A percentile compares a stretch with the other conserved stretches of the same genome.
Conservation (phyloP, 257 asterid species). For the Lithospermum erythrorhizon region DNA sequence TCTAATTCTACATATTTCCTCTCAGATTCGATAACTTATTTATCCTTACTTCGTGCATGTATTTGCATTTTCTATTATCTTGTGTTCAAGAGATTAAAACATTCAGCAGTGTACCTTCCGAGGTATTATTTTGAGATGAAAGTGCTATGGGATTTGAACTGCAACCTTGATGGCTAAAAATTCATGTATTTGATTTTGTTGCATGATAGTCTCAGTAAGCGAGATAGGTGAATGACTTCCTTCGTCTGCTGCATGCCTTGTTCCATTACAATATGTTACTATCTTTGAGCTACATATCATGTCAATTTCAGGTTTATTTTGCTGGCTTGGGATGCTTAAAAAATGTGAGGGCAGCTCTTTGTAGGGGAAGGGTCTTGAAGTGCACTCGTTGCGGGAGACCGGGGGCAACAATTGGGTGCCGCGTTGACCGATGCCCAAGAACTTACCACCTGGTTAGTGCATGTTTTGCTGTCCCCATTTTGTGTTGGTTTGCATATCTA, state of each 20-base stretch:
- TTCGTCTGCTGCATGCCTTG: background rate
- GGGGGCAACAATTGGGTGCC: constrained; percentile 99
- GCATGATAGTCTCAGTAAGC: background rate
- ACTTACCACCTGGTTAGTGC: constrained; percentile 88
- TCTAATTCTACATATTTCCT: background rate
- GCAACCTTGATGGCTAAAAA: constrained; percentile 19
- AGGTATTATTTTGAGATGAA: constrained; percentile 31
- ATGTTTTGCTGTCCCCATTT: constrained; percentile 7
- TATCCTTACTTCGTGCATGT: background rate
- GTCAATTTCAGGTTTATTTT: constrained; percentile 73
- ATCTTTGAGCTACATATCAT: constrained; percentile 7
- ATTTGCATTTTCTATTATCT: constrained; percentile 17
- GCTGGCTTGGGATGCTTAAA: constrained; percentile 98
- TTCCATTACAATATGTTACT: background rate
- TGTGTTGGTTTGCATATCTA: background rate
- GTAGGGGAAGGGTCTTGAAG: constrained; percentile 85
- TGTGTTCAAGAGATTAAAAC: constrained; percentile 22
- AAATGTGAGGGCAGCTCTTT: constrained; percentile 96
- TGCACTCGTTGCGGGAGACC: constrained; percentile 95
- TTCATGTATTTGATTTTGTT: background rate
- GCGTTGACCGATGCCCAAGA: constrained; percentile 97
- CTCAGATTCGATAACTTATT: background rate
- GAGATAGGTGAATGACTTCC: background rate
- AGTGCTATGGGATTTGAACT: constrained; percentile 24
- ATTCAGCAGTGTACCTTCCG: constrained; percentile 19